A percentile compares a stretch with the other conserved stretches of the same genome.
These are phyloP conservation scores for Trametes maxima DNA, from an alignment of 768 basidiomycete species.

Conservation along the genomic window DNA sequence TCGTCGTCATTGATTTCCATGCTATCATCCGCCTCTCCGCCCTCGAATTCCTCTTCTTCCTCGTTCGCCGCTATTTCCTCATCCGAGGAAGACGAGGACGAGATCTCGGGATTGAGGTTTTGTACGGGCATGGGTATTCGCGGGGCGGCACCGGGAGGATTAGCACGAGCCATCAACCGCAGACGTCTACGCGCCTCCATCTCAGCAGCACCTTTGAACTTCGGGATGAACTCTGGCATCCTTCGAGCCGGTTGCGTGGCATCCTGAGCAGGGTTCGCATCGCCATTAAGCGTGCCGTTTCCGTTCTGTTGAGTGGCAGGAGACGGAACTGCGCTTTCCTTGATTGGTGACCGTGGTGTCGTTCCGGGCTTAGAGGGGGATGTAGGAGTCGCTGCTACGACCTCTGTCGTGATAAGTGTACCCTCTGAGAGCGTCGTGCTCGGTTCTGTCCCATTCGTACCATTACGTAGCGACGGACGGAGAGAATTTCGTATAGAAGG, in stretches of 20 bases:
- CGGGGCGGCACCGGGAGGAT: conserved; percentile 37
- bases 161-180: conserved; percentile 65
- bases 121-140: conserved; percentile 35
- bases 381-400: conserved; percentile 14
- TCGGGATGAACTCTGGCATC: conserved; percentile 64
- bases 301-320: conserved; percentile 7
- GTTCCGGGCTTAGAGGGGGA: conserved; percentile 7
- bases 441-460: neutral
- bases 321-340: conserved; percentile 1
- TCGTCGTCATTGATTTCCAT: conserved; percentile 57
- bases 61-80: conserved; percentile 43
- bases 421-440: conserved; percentile 6
- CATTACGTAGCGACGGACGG: conserved; percentile 19
- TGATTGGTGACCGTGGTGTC: conserved; percentile 8
- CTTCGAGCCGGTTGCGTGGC: conserved; percentile 37
- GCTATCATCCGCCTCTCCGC: conserved; percentile 37
- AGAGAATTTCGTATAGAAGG: conserved; percentile 27
- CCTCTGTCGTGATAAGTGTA: conserved; percentile 16
- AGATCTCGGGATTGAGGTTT: conserved; percentile 49
- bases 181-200: conserved; percentile 75
- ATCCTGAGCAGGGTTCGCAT: conserved; percentile 10
- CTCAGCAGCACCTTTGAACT: conserved; percentile 81
- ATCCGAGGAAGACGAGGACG: conserved; percentile 42
- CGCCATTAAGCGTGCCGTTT: neutral
- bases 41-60: conserved; percentile 52